Percentiles rank a stretch among this genome's conserved stretches.
Evolutionary conservation across 306 rosid species (phyloP).

Genomic region (Delonix regia): DNA sequence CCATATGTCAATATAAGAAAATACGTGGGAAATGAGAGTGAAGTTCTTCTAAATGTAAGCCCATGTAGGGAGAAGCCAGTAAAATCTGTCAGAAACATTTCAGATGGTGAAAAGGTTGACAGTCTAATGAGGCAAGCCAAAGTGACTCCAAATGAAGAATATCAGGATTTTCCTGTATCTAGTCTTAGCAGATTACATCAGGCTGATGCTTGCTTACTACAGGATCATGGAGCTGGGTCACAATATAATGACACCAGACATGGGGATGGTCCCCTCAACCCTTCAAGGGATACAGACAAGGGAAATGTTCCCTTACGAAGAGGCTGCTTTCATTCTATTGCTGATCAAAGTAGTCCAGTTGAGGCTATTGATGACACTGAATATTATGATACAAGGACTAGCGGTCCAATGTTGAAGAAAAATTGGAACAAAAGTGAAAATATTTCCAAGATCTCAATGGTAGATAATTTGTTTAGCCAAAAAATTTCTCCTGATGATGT

Average conservation of each 20-base stretch:
- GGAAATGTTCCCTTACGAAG: conserved; percentile 27
- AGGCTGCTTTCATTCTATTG: conserved; percentile 22
- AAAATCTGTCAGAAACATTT: conserved; percentile 41
- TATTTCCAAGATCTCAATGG: conserved; percentile 67
- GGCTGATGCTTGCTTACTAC: conserved; percentile 48
- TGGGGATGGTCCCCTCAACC: conserved; percentile 43
- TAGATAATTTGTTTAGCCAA: conserved; percentile 56
- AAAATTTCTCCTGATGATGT: conserved; percentile 83
- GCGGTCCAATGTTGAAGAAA: conserved; percentile 36
- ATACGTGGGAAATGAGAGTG: conserved; percentile 50
- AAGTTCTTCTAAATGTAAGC: conserved; percentile 40
- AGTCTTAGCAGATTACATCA: conserved; percentile 44
- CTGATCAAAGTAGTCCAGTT: conserved; percentile 44
- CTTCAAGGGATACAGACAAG: conserved; percentile 47
- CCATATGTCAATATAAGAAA: conserved; percentile 37
- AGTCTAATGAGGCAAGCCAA: conserved; percentile 36
- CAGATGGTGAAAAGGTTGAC: conserved; percentile 49
- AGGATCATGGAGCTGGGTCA: conserved; percentile 44
- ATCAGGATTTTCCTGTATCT: conserved; percentile 44
- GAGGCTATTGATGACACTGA: conserved; percentile 51
- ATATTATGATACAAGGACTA: conserved; percentile 41
- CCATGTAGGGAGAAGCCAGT: conserved; percentile 35
- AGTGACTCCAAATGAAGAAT: conserved; percentile 45
- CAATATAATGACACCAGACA: conserved; percentile 43
- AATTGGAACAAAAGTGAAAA: conserved; percentile 59